Conservation (phyloP, 305 asterid genomes). For the Caryopteris hybrid region DNA sequence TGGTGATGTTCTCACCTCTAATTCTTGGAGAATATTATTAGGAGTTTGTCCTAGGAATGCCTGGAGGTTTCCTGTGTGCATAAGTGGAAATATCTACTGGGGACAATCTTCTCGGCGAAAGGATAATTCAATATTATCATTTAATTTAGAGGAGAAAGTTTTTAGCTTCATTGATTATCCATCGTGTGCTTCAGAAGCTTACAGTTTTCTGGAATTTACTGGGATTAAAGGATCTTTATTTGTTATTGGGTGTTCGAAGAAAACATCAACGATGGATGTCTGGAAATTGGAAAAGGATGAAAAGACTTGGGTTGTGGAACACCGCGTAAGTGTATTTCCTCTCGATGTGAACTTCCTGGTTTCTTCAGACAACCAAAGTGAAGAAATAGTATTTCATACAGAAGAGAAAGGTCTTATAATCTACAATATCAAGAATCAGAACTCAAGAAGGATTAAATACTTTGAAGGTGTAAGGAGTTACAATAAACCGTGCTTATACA, state of each 20-base stretch:
- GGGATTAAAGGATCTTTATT: not conserved
- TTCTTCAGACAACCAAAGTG: slow-evolving; percentile 5
- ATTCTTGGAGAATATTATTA: not conserved
- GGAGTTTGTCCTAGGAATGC: not conserved
- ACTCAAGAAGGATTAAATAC: slow-evolving; percentile 1
- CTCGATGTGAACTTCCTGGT: not conserved
- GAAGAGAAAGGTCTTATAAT: slow-evolving; percentile 15
- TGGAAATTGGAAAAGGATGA: slow-evolving; percentile 6
- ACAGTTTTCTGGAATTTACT: not conserved
- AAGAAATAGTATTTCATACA: slow-evolving; percentile 17
- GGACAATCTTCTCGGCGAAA: not conserved
- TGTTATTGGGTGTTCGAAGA: not conserved
- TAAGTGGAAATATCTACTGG: not conserved
- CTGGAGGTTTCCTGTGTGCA: not conserved
- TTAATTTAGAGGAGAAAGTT: slow-evolving; percentile 12
- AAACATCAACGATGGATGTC: slow-evolving; percentile 3
- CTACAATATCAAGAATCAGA: not conserved
- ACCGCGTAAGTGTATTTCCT: not conserved
- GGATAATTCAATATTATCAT: slow-evolving; percentile 5
- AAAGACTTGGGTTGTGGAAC: slow-evolving; percentile 17
- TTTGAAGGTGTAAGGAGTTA: not conserved
- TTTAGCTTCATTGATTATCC: slow-evolving; percentile 16
- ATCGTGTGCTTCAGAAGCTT: not conserved
- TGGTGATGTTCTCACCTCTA: not conserved
- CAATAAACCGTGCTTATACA: slow-evolving; percentile 14